Evolutionary conservation across 768 basidiomycete genomes (phyloP), one percentile per base, ranked within the genome.

Genomic region (Naganishia friedmannii): DNA sequence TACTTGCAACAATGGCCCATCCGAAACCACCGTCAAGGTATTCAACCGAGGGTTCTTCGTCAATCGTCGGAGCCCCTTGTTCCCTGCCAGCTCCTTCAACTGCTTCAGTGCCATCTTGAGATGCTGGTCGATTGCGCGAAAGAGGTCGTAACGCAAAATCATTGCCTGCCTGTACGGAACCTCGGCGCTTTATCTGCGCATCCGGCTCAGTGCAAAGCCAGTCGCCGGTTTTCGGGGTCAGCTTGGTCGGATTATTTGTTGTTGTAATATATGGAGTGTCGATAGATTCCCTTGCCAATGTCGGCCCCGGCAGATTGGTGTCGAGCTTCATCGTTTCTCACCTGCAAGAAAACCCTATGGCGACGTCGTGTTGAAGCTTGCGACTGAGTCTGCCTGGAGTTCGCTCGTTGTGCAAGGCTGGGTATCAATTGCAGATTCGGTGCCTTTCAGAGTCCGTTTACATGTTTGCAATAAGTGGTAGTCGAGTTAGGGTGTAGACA

Each of bases 11-110:
- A 21, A 68, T 58, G 6, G 56, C 67, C 67, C 67, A 68, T 10
- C 67, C 67, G 26, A 68, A 68, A 10, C 67, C 67, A 23, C 67
- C 67, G 31, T 68, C 67, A 6, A 68, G 45, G 51, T 68, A 68
- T 46, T 58, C 67, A 9, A 37, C 29, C 55, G 29, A 26, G 7
- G 34, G 31, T 31, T 31, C 55, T 28, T 32, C 55, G 8, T 37
- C 29, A 19, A 5, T 23, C 28, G 31, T 57, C 4, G 8, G 19
- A 19, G 19, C 23, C 7, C 31, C 55, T 57, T 32, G 55, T 28
- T 57, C 55, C 17, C 55, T 57, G 3, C 55, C 34, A 2, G 8
- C 55, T n/a, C n/a, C 55, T 3, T 26, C 48, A 12, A 8, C 48
- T 51, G 4, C 48, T 26, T 51, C 48, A 23, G 48, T 7, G 48